A percentile compares a stretch with the other conserved stretches of the same genome.
Conservation (phyloP, 2,329 filamentous ascomycete species). For the Dryadomyces quercivorus region DNA sequence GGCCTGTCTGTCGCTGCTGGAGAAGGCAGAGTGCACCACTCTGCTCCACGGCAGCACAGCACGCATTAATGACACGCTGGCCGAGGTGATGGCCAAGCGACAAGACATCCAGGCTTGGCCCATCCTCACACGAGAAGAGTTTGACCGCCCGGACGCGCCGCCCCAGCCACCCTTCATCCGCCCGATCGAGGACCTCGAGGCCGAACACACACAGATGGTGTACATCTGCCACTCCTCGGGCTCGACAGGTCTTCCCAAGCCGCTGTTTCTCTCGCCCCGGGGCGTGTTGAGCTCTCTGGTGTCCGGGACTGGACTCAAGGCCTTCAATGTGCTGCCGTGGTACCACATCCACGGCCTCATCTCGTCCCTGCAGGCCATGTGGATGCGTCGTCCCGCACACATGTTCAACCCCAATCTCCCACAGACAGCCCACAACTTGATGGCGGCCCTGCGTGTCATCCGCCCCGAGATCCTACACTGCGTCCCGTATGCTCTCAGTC, state of each 20-base stretch:
- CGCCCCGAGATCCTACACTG: constrained; percentile 37
- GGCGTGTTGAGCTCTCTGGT: constrained; percentile 23
- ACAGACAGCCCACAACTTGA: constrained; percentile 30
- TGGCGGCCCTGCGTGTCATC: constrained; percentile 25
- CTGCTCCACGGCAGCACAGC: constrained; percentile 24
- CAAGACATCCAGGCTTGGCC: constrained; percentile 12
- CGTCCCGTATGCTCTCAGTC: constrained; percentile 45
- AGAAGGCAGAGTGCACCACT: constrained; percentile 20
- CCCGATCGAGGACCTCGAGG: constrained; percentile 15
- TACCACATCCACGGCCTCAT: constrained; percentile 30
- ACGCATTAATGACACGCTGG: constrained; percentile 20
- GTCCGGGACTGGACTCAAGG: constrained; percentile 22
- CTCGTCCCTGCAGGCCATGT: constrained; percentile 29
- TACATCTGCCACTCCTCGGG: constrained; percentile 35
- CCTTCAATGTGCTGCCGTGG: constrained; percentile 28
- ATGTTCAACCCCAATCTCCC: constrained; percentile 22
- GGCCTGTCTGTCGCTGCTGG: constrained; percentile 26
- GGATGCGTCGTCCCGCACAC: constrained; percentile 26
- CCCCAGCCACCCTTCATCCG: constrained; percentile 14
- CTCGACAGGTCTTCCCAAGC: constrained; percentile 33
- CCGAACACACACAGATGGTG: constrained; percentile 19
- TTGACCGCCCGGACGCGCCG: constrained; percentile 8
- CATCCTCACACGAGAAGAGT: constrained; percentile 6
- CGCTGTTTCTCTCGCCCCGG: constrained; percentile 28
- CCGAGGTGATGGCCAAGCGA: constrained; percentile 14